Base-by-base conservation (phyloP, 306 rosid species). In the Mucuna pruriens region DNA sequence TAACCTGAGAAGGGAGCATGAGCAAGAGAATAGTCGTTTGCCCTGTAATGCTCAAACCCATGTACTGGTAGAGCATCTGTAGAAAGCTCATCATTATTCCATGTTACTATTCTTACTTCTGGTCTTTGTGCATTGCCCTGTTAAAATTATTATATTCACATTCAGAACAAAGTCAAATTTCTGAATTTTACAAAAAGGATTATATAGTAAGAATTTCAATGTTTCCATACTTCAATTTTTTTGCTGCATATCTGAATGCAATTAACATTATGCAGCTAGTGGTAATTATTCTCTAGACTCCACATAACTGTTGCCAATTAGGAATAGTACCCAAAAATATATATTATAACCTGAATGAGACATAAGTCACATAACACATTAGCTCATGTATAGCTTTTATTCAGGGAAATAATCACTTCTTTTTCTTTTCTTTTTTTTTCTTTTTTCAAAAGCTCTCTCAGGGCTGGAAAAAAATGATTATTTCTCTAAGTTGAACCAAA, bases 1-100 rank as follows among this genome's bases (percentile, higher is more conserved):
- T 77, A 86, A 95, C 99, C 99, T 93, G 98, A 90, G 90, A 95
- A 95, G 85, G 99, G 98, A 87, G 98, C 97, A 64, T 93, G 93
- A 75, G 98, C 98, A 84, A 95, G 98, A 82, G 93, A 95, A 88
- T 95, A 95, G 89, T 95, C 99, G 31, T 95, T 93, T 71, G 96
- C 98, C 91, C 90, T 93, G 94, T 90, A 93, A 90, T 93, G 98
- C 90, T 95, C 99, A 82, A 93, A 95, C 19, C 99, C 98, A 73
- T 83, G 92, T 73, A 95, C 98, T 46, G 99, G 99, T 69, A 95
- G 82, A 80, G 99, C 97, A 85, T 95, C 99, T 7, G 97, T 93
- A 42, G 99, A 95, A 84, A 89, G 94, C 63, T 95, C 99, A 66
- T 95, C 98, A 87, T 90, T 95, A 69, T 81, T 95, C 99, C 98